Conservation (phyloP, 768 basidiomycete species). For the Obba rivulosa region DNA sequence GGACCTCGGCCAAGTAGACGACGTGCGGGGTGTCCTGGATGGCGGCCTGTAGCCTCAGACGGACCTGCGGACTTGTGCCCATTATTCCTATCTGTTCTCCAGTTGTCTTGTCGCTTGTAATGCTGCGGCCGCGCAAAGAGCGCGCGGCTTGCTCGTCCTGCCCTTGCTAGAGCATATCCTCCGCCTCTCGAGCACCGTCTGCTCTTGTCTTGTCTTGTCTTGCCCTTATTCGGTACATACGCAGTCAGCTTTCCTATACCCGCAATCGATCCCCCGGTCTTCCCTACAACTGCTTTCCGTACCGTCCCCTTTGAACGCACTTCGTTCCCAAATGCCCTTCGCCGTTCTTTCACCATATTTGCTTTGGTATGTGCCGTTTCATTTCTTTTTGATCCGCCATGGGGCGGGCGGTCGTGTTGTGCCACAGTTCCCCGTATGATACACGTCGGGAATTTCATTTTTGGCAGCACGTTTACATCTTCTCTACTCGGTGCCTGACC, state of each 20-base stretch:
- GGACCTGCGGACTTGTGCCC: conserved; percentile 10
- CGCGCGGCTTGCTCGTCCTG: not conserved
- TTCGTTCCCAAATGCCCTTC: no score
- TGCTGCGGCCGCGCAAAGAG: conserved; percentile 13
- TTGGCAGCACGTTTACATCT: no score
- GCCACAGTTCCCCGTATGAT: no score
- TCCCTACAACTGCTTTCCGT: no score
- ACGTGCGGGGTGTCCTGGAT: conserved; percentile 61
- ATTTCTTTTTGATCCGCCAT: no score
- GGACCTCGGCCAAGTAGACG: conserved; percentile 79
- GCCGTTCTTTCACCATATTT: no score
- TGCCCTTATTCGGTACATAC: conserved; percentile 5
- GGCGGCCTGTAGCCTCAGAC: conserved; percentile 19
- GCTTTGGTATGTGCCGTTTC: no score
- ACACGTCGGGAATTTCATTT: no score
- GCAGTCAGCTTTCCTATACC: conserved; percentile 4
- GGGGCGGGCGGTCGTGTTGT: no score
- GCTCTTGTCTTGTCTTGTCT: conserved; percentile 1
- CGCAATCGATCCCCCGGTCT: no score
- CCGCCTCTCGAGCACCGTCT: not conserved
- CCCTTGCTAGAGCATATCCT: conserved; percentile 1
- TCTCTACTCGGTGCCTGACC: no score
- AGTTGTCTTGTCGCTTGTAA: conserved; percentile 9
- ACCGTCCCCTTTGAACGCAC: no score
- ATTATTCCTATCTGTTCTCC: conserved; percentile 4